These are phyloP conservation scores for Talaromyces sp. DNA, from an alignment of 2,329 filamentous ascomycete species.

Conservation along the genomic window DNA sequence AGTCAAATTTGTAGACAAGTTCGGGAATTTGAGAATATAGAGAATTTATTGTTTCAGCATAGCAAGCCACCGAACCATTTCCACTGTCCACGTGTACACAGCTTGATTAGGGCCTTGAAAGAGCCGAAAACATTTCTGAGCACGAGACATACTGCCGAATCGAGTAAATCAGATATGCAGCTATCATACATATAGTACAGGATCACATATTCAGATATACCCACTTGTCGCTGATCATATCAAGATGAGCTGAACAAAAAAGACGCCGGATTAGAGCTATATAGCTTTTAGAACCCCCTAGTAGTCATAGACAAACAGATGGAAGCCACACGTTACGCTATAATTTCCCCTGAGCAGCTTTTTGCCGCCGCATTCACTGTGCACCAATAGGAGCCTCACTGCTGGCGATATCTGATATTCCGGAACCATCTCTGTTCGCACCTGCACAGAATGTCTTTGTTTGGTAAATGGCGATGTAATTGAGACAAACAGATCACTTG, in stretches of 20 bases:
- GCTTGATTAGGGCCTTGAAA: neutral
- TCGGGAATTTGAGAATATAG: neutral
- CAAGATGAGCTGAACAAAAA: neutral
- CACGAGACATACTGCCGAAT: neutral
- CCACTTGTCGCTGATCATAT: neutral
- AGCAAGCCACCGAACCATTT: neutral
- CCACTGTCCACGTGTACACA: neutral
- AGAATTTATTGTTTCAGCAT: neutral
- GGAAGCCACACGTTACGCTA: neutral
- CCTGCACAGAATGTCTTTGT: conserved; percentile 3
- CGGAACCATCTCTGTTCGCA: conserved; percentile 1
- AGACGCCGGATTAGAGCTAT: neutral
- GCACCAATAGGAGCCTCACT: neutral
- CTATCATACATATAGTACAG: no score
- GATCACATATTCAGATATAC: conserved; percentile 1
- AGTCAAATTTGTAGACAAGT: neutral
- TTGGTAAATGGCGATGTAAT: neutral
- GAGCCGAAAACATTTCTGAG: neutral
- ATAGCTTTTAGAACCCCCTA: neutral
- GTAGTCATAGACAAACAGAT: neutral
- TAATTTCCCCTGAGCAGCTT: conserved; percentile 1
- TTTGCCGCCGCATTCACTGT: conserved; percentile 6
- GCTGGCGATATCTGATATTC: neutral
- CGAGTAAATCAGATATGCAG: neutral
- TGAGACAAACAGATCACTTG: neutral